Percentiles rank a stretch among this genome's conserved stretches.
These are phyloP conservation scores for Prunus mongolica DNA, from an alignment of 306 rosid genomes.

Conservation along the genomic window DNA sequence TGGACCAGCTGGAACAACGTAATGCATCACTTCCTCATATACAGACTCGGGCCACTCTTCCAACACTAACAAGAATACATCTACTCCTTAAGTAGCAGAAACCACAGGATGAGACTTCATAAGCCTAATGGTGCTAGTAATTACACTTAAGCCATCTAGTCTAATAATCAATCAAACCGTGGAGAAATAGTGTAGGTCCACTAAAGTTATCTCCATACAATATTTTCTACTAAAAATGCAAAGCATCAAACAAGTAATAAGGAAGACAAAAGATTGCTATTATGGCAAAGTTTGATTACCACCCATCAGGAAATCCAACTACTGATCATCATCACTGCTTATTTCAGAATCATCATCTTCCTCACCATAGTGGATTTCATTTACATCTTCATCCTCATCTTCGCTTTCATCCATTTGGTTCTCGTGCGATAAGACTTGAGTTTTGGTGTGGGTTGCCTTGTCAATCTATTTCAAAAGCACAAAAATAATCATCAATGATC, in stretches of 20 bases:
- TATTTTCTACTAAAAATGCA: not conserved
- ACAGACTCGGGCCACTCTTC: not conserved
- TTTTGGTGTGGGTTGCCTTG: constrained; percentile 49
- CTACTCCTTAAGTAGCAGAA: not conserved
- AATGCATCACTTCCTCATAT: not conserved
- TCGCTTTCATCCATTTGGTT: constrained; percentile 38
- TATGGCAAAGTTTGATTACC: constrained; percentile 1
- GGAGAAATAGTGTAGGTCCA: not conserved
- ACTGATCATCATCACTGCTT: constrained; percentile 68
- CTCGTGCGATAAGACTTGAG: constrained; percentile 27
- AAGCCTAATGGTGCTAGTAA: not conserved
- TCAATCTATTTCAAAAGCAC: constrained; percentile 47
- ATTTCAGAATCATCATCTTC: constrained; percentile 71
- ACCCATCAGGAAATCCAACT: constrained; percentile 15
- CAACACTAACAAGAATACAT: not conserved
- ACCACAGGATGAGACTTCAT: not conserved
- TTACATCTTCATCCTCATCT: constrained; percentile 43
- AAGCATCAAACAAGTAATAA: not conserved
- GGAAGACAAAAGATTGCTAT: not conserved
- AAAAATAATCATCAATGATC: constrained; percentile 9
- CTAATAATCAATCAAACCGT: not conserved
- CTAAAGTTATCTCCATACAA: not conserved
- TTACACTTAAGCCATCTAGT: not conserved
- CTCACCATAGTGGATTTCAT: constrained; percentile 49
- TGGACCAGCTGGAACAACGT: not conserved